Conservation (phyloP, 2,329 filamentous ascomycete genomes). For the Ophiostoma australiae region DNA sequence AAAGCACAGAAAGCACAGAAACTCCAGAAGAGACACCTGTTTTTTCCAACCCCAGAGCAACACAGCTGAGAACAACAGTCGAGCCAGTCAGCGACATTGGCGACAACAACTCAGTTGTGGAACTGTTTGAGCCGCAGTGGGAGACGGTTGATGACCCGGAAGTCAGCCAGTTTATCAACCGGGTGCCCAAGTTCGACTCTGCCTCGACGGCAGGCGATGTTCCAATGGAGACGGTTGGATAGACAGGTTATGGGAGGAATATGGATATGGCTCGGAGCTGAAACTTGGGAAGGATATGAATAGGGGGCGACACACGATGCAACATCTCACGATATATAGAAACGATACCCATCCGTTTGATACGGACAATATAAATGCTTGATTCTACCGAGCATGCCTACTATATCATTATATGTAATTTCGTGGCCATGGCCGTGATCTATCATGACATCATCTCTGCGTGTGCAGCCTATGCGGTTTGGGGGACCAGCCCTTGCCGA, state of each 20-base stretch:
- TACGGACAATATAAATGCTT: constrained; percentile 11
- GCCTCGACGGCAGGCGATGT: constrained; percentile 12
- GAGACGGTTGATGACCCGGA: constrained; percentile 26
- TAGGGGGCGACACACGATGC: not conserved
- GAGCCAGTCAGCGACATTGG: constrained; percentile 4
- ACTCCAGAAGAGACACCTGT: not conserved
- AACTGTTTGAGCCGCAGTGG: constrained; percentile 27
- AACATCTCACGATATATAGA: constrained; percentile 11
- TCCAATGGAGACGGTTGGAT: constrained; percentile 19
- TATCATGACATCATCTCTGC: not conserved
- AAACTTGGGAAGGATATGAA: not conserved
- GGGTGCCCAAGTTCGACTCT: constrained; percentile 23
- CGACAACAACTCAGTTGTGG: not conserved
- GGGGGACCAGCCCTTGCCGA: constrained; percentile 38
- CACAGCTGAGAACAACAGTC: constrained; percentile 15
- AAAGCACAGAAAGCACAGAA: not conserved
- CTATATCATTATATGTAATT: not conserved
- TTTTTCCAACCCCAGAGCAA: not conserved
- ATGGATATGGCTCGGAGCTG: not conserved
- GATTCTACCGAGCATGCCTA: not conserved
- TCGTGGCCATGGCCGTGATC: not conserved
- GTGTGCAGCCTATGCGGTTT: not conserved
- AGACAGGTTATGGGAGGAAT: not conserved
- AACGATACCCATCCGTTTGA: constrained; percentile 22
- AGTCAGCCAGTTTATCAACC: constrained; percentile 25